These are phyloP conservation scores for Tylopilus plumbeoviolaceoides DNA, from an alignment of 768 basidiomycete species.

Conservation along the genomic window DNA sequence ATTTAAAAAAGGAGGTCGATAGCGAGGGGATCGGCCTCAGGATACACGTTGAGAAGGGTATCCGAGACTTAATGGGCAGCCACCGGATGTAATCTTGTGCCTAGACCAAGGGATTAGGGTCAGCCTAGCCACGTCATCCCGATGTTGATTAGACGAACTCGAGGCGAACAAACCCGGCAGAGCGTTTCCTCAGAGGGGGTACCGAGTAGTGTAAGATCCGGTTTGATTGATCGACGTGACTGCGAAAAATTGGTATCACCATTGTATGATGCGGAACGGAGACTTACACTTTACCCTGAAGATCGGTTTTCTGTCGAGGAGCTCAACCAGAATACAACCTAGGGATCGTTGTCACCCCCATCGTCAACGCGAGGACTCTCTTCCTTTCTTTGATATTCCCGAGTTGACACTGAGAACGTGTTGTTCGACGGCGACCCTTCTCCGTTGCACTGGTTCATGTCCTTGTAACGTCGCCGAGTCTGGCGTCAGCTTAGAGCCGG, in stretches of 20 bases:
- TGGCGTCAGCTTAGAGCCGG: constrained; percentile 74
- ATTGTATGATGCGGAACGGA: neutral
- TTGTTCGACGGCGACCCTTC: constrained; percentile 10
- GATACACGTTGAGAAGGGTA: constrained; percentile 90
- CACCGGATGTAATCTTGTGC: constrained; percentile 98
- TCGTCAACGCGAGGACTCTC: no score
- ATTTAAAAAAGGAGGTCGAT: constrained; percentile 65
- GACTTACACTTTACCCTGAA: constrained; percentile 95
- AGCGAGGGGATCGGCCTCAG: constrained; percentile 62
- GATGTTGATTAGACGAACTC: constrained; percentile 47
- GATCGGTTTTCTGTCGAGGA: constrained; percentile 90
- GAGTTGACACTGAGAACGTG: no score
- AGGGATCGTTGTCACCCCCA: constrained; percentile 43
- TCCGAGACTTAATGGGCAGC: constrained; percentile 92
- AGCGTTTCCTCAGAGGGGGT: constrained; percentile 97
- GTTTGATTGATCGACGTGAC: constrained; percentile 97
- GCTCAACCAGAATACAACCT: constrained; percentile 91
- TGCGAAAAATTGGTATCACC: constrained; percentile 27
- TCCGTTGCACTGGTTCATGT: constrained; percentile 22
- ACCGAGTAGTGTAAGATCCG: constrained; percentile 98
- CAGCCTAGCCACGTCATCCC: neutral
- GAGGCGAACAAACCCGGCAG: constrained; percentile 90
- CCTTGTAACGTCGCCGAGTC: constrained; percentile 28
- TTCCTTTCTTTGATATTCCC: no score
- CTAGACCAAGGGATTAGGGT: constrained; percentile 36